Base-by-base conservation (phyloP, 1,284 basidiomycete species). In the Moesziomyces sp. region DNA sequence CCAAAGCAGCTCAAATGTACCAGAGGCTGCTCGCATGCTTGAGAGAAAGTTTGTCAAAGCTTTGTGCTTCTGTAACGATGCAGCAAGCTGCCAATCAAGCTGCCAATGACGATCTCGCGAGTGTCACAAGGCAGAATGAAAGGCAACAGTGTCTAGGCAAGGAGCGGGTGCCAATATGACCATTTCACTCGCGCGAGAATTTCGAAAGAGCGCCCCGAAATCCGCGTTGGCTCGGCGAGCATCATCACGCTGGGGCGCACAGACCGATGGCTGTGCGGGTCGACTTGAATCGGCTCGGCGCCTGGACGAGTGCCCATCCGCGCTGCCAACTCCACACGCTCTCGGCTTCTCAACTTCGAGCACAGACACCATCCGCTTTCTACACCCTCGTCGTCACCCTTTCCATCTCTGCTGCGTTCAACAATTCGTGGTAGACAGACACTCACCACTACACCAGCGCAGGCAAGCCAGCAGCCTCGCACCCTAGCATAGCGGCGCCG, bases 261-360 rank as follows among this genome's bases (percentile, higher is more conserved):
- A 69, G 66, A 58, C 66, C 60, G 52, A 63, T 59, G 60, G 60
- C 66, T 38, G 66, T 69, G 66, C 47, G 56, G 24, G 3, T 24
- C 47, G 14, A 49, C 13, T 42, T 40, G 34, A 43, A 46, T 58
- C 30, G 30, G 30, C 58, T 59, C 52, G 60, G 40, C 54, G 45
- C 19, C 19, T 21, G 19, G 11, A 45, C 45, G 23, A 44, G 9
- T 23, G 49, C 47, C 66, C 66, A 62, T 55, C 59, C 66, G 47
- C 61, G 40, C 44, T 46, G 5, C 19, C 51, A 58, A 58, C 65
- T 67, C 64, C 64, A 67, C 64, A 66, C 63, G 21, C 21, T 30
- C 26, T n/a, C 43, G 40, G 35, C 16, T 28, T 28, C 26, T 28
- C 26, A 7, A 28, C 40, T 35, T 28, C 5, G 42, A 51, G 10